These are phyloP conservation scores for Mycena alexandri DNA, from an alignment of 768 basidiomycete genomes.

Conservation along the genomic window DNA sequence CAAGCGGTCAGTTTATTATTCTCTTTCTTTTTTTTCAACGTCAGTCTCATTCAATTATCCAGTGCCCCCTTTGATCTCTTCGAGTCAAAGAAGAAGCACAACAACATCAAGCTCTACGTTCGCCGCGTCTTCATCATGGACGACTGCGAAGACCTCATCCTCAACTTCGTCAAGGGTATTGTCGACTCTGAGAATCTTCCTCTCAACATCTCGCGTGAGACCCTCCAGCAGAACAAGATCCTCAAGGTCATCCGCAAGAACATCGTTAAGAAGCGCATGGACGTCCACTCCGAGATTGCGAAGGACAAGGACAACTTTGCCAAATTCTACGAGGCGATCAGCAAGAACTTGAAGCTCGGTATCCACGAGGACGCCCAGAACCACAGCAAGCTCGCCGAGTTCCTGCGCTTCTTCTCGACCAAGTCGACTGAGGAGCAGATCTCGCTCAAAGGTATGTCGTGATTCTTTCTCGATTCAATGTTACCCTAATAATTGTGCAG, in stretches of 20 bases:
- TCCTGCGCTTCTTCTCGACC: slow-evolving; percentile 98
- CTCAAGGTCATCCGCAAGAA: slow-evolving; percentile 99
- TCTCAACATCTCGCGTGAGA: slow-evolving; percentile 99
- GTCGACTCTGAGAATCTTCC: slow-evolving; percentile 99
- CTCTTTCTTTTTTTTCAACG: neutral
- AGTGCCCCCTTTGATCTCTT: slow-evolving; percentile 99
- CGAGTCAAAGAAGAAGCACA: slow-evolving; percentile 99
- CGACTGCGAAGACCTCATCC: slow-evolving; percentile 99
- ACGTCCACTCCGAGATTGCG: slow-evolving; percentile 94
- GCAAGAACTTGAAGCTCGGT: slow-evolving; percentile 99
- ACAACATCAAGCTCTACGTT: slow-evolving; percentile 99
- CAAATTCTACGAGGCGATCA: slow-evolving; percentile 98
- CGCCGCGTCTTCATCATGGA: slow-evolving; percentile 99
- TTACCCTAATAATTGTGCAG: slow-evolving; percentile 51
- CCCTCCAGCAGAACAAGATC: slow-evolving; percentile 99
- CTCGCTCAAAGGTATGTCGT: slow-evolving; percentile 85
- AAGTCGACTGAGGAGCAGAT: slow-evolving; percentile 91
- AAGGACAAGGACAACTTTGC: slow-evolving; percentile 99
- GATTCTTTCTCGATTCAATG: neutral
- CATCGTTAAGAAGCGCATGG: slow-evolving; percentile 98
- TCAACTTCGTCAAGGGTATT: slow-evolving; percentile 99
- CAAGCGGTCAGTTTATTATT: slow-evolving; percentile 77
- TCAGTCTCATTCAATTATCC: slow-evolving; percentile 27
- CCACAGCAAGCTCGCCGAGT: slow-evolving; percentile 99
- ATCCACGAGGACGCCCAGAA: slow-evolving; percentile 99